Base-by-base conservation (phyloP, 176 grass and related monocot species). In the Oryza glumipatula region DNA sequence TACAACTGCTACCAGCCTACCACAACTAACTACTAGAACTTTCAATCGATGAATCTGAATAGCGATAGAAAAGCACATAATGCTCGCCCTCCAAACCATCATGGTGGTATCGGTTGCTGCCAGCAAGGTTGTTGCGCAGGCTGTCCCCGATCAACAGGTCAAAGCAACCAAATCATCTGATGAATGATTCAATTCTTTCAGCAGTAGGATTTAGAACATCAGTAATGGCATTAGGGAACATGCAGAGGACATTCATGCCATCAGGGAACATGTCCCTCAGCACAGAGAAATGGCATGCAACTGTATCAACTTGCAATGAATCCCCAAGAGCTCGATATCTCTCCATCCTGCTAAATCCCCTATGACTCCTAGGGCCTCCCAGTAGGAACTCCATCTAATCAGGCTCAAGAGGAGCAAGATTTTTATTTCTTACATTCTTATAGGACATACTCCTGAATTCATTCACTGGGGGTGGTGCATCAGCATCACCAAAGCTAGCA, bases 101-200 rank as follows among this genome's bases (percentile, higher is more conserved):
- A 11, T 91, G 80, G 21, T 87, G 84, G 76, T 89, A 70, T 15
- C 89, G 74, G 79, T 98, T 98, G 76, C 91, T 95, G 6, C 93
- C 91, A 9, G 95, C 19, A 15, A 93, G 78, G 72, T 95, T 98
- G 61, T 98, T 98, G 60, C 93, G 95, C 0, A 90, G 91, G 46
- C 95, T 98, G 7, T 85, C 95, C 1, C 93, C 91, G n/a, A 98
- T 90, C 1, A 98, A 77, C n/a, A 98, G 72, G 54, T 95, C 91
- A 71, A 92, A 88, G 0, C 93, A 74, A n/a, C 95, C 95, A 52
- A 85, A 82, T 43, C 67, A 80, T 9, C 21, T 32, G 30, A 32
- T 32, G 30, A 32, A 32, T 32, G 30, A 32, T 32, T 32, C 30
- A 32, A 32, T 32, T 32, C 30, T 32, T 32, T 32, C 30, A 32